Evolutionary conservation across 1,284 basidiomycete species (phyloP), one percentile per base, ranked within the genome.

Genomic region (Phellinidium pouzarii): DNA sequence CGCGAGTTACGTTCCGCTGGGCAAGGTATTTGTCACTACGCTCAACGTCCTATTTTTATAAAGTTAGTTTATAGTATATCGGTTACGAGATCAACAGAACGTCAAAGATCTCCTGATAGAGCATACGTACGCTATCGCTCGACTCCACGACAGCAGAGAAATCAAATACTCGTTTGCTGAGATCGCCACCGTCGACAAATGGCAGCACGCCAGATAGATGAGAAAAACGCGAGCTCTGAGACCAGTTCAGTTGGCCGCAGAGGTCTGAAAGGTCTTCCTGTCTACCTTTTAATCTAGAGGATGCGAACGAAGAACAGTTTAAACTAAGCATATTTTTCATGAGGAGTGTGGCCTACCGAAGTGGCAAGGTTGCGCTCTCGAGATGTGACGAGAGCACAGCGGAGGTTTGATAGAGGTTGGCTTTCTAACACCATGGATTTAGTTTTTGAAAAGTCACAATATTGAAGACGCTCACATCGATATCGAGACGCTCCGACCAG

Each of bases 311-410:
- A 48, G 38, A 37, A 34, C 31, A 34, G 31, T 50, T 17, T 56
- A 17, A 11, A 44, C 37, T 31, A 27, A 26, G 17, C 20, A 38
- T 40, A 55, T 12, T 20, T 29, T n/a, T 4, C 26, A 12, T 19
- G n/a, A 50, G 31, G 17, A 14, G 40, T 25, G 52, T 36, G 27
- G 53, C 69, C 41, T 58, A 84, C 84, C 85, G 76, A 31, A 84
- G 62, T 2, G 84, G 80, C 29, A 87, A 69, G 2, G 86, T 88
- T 11, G 68, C 70, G 27, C 70, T 80, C 56, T 89, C 84, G 12
- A 87, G 68, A 58, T 84, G 77, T n/a, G 82, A 68, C 0, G 87
- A 80, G 5, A 87, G 62, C 34, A 88, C 62, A 6, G 84, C 83
- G 2, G 85, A 84, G 9, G 72, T 69, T 46, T 80, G 75, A 64